Conservation (phyloP, 2,329 filamentous ascomycete genomes). For the Endoconidiophora polonica region DNA sequence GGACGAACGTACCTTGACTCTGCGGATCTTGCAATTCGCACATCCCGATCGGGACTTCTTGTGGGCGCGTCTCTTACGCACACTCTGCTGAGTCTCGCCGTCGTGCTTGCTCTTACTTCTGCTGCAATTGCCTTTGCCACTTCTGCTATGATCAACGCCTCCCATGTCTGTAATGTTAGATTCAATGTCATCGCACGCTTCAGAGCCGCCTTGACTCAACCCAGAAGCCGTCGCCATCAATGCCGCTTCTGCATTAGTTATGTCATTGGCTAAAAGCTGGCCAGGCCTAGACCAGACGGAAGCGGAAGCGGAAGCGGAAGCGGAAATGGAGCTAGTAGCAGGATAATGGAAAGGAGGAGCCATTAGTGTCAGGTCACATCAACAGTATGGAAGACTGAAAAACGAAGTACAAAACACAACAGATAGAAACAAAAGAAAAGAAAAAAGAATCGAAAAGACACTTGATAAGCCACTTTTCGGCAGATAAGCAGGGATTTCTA, state of each 20-base stretch:
- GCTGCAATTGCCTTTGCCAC: too few species aligned
- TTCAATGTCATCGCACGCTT: too few species aligned
- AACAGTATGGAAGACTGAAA: background rate
- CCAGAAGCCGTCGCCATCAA: background rate
- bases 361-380: background rate
- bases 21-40: conserved; percentile 37
- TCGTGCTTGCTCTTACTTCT: too few species aligned
- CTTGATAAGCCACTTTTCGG: too few species aligned
- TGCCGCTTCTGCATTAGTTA: background rate
- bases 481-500: too few species aligned
- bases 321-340: background rate
- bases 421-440: background rate
- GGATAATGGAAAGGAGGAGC: background rate
- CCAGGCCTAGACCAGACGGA: too few species aligned
- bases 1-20: conserved; percentile 29
- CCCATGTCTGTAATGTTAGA: too few species aligned
- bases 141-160: too few species aligned
- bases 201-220: too few species aligned
- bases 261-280: background rate
- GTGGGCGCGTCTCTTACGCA: conserved; percentile 24
- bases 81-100: too few species aligned
- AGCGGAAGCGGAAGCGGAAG: too few species aligned
- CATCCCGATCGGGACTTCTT: conserved; percentile 37
- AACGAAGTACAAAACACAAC: conserved; percentile 1
- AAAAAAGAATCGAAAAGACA: background rate